Base-by-base conservation (phyloP, 805 yeast genomes). In the Candida ovalis region DNA sequence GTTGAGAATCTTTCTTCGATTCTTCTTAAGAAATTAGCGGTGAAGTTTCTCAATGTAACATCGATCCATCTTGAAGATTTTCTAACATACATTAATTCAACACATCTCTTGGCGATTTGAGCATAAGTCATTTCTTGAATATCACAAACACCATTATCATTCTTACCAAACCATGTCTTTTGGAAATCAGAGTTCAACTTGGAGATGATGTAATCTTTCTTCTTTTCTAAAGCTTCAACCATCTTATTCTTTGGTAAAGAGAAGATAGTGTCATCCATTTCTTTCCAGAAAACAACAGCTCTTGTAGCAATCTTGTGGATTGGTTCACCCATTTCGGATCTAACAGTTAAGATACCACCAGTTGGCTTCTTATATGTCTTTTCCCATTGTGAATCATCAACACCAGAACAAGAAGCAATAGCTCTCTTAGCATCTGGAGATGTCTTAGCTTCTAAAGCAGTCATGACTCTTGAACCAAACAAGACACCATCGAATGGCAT, bases 311-410 rank as follows among this genome's bases (percentile, higher is more conserved):
- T 80, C 76, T 94, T 94, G 73, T 94, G 99, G 65, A 94, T 94
- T 64, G 99, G 99, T 76, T 94, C 99, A 67, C 99, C 99, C 99
- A 94, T 94, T 76, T 94, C 99, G 17, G 98, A 92, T 67, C 88
- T 79, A 53, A 94, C 99, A 47, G 99, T 92, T 59, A 94, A 76
- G 57, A 94, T 82, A 71, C 99, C 99, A 75, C 99, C 99, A 51
- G 97, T 84, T 63, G 97, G 92, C 65, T 85, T 85, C 75, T 87
- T 86, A 76, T 94, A 94, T 43, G 97, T 88, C 61, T 79, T 77
- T 71, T 94, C 98, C 99, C 99, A 94, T 68, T 88, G 69, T 38
- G 70, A 61, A 69, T 94, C 98, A 28, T 82, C 77, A 50, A 89
- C 95, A 81, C 99, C 99, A 36, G 94, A 66, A 59, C 96, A 90